Conservation (phyloP, 176 grass and related monocot genomes). For the Raddia distichophylla region DNA sequence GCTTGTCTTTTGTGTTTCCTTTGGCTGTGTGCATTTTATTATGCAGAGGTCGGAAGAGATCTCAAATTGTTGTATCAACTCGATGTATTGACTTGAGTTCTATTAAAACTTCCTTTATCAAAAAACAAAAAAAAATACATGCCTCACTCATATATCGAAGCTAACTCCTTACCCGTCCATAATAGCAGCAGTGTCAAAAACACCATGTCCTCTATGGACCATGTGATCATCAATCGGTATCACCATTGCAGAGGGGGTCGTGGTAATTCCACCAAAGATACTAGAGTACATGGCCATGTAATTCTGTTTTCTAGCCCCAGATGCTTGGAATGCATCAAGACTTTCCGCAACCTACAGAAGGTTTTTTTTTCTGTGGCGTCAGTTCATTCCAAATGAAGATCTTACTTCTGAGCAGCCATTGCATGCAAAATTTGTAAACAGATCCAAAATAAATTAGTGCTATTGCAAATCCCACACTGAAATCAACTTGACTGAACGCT, state of each 20-base stretch:
- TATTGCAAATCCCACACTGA: background rate
- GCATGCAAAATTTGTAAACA: slow-evolving; percentile 13
- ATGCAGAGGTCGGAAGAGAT: too few species aligned
- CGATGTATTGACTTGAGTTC: too few species aligned
- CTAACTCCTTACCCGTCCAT: slow-evolving; percentile 72
- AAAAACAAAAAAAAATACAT: too few species aligned
- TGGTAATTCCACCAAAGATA: slow-evolving; percentile 82
- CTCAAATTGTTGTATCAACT: too few species aligned
- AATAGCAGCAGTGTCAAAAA: slow-evolving; percentile 91
- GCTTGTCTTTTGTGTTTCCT: too few species aligned
- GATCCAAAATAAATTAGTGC: slow-evolving; percentile 14
- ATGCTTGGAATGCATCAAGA: slow-evolving; percentile 67
- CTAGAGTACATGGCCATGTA: slow-evolving; percentile 97
- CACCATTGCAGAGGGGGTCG: slow-evolving; percentile 77
- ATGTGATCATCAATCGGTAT: slow-evolving; percentile 95
- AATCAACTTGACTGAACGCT: background rate
- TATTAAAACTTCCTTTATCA: too few species aligned
- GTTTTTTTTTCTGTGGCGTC: slow-evolving; percentile 16
- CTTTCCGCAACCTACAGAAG: slow-evolving; percentile 57
- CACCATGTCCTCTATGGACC: slow-evolving; percentile 95
- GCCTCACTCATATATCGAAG: slow-evolving; percentile 3
- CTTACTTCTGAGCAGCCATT: slow-evolving; percentile 6
- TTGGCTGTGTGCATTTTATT: too few species aligned
- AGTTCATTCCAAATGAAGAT: slow-evolving; percentile 33
- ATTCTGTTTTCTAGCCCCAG: slow-evolving; percentile 64